Base-by-base conservation (phyloP, 1,284 basidiomycete genomes). In the Pascua sp. region DNA sequence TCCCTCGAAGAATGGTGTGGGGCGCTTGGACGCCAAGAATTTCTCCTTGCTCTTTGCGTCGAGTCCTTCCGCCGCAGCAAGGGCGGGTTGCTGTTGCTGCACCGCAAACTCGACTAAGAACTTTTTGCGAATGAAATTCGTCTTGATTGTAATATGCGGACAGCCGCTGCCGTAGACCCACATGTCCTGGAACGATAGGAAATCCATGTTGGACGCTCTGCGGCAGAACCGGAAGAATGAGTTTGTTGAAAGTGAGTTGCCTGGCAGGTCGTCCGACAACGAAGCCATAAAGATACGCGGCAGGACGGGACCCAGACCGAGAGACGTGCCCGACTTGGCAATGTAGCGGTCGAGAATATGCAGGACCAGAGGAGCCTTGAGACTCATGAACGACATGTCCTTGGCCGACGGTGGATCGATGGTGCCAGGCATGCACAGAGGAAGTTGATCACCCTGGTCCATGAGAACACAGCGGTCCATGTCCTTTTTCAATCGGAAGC, bases 111-210 rank as follows among this genome's bases (percentile, higher is more conserved):
- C 96, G 51, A 98, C 93, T 1, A 91, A 87, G 86, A 98, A 94
- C 79, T 94, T 95, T 81, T 98, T 98, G 64, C 93, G 83, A 74
- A 98, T 97, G 79, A 98, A 98, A 45, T 87, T 87, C 2, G 95
- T 92, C 42, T 86, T 85, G 73, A 98, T 89, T 1, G 85, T 85
- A 73, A 98, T 94, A 11, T 87, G 84, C 0, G 96, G 96, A 72
- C 93, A 97, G 5, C 96, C 96, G 71, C 91, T 95, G 12, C 93
- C 93, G 70, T 94, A 96, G 63, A 99, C 91, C 96, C 96, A 98
- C 75, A 98, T 95, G 70, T 98, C 92, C 32, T 91, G 89, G 72
- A 98, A 99, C 24, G 85, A 84, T 55, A 89, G 83, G 41, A 92
- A 83, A 72, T 98, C 95, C 16, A 92, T 86, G 11, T 90, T 89